These are phyloP conservation scores for Penicillium sp. DNA, from an alignment of 2,329 filamentous ascomycete species.

Conservation along the genomic window DNA sequence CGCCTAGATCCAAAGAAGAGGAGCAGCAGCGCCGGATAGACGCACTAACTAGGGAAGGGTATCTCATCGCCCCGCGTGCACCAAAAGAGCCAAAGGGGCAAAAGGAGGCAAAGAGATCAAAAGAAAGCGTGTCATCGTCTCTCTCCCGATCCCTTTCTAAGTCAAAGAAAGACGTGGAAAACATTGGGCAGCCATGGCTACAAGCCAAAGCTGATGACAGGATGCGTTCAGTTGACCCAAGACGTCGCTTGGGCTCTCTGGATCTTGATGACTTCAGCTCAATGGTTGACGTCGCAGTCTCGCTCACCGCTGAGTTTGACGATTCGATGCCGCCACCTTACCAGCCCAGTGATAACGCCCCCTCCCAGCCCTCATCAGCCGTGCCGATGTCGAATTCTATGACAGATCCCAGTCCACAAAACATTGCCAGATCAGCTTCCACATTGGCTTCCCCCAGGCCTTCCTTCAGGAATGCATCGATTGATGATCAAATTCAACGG, in stretches of 20 bases:
- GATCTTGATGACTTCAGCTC: slow-evolving; percentile 36
- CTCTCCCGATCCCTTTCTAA: slow-evolving; percentile 26
- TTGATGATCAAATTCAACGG: slow-evolving; percentile 9
- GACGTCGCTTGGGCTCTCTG: slow-evolving; percentile 28
- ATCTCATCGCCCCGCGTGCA: slow-evolving; percentile 23
- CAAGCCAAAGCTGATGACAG: slow-evolving; percentile 26
- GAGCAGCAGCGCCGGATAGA: slow-evolving; percentile 30
- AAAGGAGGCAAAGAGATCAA: slow-evolving; percentile 7
- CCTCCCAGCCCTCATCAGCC: slow-evolving; percentile 8
- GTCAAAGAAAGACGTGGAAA: slow-evolving; percentile 37
- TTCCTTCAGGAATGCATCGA: slow-evolving; percentile 8
- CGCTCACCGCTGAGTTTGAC: slow-evolving; percentile 26
- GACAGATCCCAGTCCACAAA: slow-evolving; percentile 1
- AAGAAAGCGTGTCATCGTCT: slow-evolving; percentile 12
- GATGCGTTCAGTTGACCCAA: slow-evolving; percentile 12
- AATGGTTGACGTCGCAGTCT: slow-evolving; percentile 34
- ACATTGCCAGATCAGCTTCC: slow-evolving; percentile 1
- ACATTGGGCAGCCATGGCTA: slow-evolving; percentile 41
- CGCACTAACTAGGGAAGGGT: slow-evolving; percentile 34
- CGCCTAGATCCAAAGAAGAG: slow-evolving; percentile 25
- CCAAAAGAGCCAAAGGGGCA: slow-evolving; percentile 13
- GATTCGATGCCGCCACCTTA: slow-evolving; percentile 26
- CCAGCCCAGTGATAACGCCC: slow-evolving; percentile 4
- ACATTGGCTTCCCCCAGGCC: slow-evolving; percentile 10
- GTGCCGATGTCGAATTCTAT: slow-evolving; percentile 4